Evolutionary conservation across 2,329 filamentous ascomycete genomes (phyloP), one percentile per base, ranked within the genome.

Genomic region (Cytospora mali): DNA sequence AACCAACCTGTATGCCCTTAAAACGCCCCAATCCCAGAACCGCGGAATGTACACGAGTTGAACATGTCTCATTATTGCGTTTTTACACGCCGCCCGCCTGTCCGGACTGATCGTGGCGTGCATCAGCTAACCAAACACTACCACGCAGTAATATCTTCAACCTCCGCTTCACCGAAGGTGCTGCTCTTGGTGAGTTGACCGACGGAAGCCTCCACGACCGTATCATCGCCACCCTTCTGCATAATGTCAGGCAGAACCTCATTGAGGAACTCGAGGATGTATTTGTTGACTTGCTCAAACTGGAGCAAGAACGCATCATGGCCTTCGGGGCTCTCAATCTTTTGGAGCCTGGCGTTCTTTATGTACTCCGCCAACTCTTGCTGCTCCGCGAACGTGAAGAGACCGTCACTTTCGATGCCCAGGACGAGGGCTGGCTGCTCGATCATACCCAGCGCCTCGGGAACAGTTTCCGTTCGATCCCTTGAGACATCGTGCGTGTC

Each of bases 321-420:
- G 1, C 95, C 95, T 73, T 99, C 95, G 0, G 92, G 90, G 65
- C 91, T 96, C 71, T 98, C 92, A 64, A 99, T 99, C 53, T 88
- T 92, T 75, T 92, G 88, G 28, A 99, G 79, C 13, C 86, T 84
- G 0, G 91, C 88, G 69, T 94, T 81, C 3, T 88, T 89, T 66
- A 98, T 92, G 64, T 90, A 86, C 39, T 88, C 85, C 0, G 94
- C 95, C 58, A 99, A 80, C 77, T 98, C 93, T 75, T 97, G 83
- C 78, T 99, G 95, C 78, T 99, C 95, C 6, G 93, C 93, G 75
- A 97, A 98, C 0, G 94, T 98, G 75, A 99, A 99, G 1, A 99
- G 84, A 0, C 95, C 95, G 70, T 99, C 95, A 58, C 89, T 94
- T 76, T 98, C 92, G 64, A 99, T 99, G 3, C 95, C 95, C 1